Evolutionary conservation across 495 filamentous ascomycete genomes (phyloP).

Genomic region (Trichoderma gamsii): DNA sequence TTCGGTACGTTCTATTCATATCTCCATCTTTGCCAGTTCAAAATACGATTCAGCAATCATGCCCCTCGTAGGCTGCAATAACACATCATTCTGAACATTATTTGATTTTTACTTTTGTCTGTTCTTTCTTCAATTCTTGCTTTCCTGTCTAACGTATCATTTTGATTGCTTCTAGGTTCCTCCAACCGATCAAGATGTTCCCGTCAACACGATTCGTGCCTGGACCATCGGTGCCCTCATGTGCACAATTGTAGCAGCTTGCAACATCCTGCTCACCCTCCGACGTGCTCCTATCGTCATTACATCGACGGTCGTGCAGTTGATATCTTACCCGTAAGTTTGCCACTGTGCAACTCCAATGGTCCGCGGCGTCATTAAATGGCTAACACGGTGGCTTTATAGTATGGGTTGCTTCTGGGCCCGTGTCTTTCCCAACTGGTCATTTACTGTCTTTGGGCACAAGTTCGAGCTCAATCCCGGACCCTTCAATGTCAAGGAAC

Average conservation of each 20-base stretch:
- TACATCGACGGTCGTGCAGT: conserved; percentile 49
- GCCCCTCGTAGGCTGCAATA: too few species aligned
- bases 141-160: neutral
- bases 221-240: conserved; percentile 28
- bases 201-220: conserved; percentile 28
- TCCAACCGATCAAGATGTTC: conserved; percentile 33
- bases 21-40: neutral
- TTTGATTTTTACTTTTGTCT: neutral
- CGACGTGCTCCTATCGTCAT: conserved; percentile 49
- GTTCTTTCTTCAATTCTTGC: too few species aligned
- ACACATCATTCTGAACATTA: neutral
- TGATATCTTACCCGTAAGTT: conserved; percentile 44
- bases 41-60: too few species aligned
- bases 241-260: conserved; percentile 14
- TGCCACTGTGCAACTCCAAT: neutral
- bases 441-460: conserved; percentile 16
- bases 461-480: conserved; percentile 29
- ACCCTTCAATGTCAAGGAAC: conserved; percentile 39
- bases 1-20: neutral
- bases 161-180: conserved; percentile 31
- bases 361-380: neutral
- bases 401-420: conserved; percentile 20
- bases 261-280: conserved; percentile 48
- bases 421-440: conserved; percentile 22
- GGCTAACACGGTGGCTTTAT: neutral